Base-by-base conservation (phyloP, 2,329 filamentous ascomycete genomes). In the Periconia macrospinosa region DNA sequence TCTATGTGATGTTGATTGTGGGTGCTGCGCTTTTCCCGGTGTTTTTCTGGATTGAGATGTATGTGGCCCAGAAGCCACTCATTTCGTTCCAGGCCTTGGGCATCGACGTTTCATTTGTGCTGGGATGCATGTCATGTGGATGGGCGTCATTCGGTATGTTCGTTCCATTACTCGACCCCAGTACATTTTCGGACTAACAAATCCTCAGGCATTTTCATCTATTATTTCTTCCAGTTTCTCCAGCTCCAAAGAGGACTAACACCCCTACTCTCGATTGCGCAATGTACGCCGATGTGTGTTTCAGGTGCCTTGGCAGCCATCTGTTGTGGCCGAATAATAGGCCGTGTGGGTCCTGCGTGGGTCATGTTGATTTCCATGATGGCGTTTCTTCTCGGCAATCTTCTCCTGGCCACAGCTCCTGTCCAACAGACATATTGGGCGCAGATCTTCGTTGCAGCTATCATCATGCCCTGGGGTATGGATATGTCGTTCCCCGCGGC, bases 1-100 rank as follows among this genome's bases (percentile, higher is more conserved):
- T 86, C n/a, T 81, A 83, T 54, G 73, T 81, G 0, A 71, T 82
- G 0, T 74, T 90, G 0, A 80, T 88, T 37, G 55, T 87, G 2
- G 85, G 86, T 0, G 52, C 83, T 2, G 37, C 85, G 0, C 70
- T 88, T 2, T 69, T 86, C 1, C 72, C 68, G 0, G 61, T 77
- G 1, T 90, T 90, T 64, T 78, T 84, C 48, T 79, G 79, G 69
- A 65, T 82, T 53, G 78, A 86, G 62, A 57, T 76, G 49, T 61
- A 67, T 30, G 68, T 77, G 9, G 75, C 82, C 0, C 60, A 68
- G 1, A 68, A 79, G 33, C 86, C 86, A 0, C 75, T 89, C 0
- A 75, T 90, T 10, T 86, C 86, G 0, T 78, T 86, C 53, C 73
- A 75, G 19, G 80, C 72, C 47, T 73, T 80, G 50, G 79, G 70